phyloP scores from a whole-genome alignment of 1,139 yeast genomes.

The Scheffersomyces insectosa region DNA sequence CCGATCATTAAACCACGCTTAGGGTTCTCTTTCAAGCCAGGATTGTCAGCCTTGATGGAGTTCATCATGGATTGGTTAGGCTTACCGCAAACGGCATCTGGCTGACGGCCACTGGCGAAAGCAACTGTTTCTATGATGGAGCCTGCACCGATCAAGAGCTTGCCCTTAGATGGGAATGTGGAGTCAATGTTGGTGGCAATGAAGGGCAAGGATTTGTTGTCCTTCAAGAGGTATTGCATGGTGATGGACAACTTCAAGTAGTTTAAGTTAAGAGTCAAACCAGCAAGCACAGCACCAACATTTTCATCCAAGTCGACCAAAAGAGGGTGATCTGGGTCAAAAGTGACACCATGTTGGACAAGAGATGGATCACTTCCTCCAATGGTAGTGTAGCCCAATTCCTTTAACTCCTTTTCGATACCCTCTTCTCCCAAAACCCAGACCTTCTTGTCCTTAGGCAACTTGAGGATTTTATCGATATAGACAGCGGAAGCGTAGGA shows the following conservation, averaged over 20 bases:
- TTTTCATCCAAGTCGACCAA: constrained; percentile 56
- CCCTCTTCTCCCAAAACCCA: constrained; percentile 52
- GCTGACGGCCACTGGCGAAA: constrained; percentile 70
- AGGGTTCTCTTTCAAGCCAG: constrained; percentile 50
- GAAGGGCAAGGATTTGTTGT: constrained; percentile 67
- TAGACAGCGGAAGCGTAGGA: constrained; percentile 91
- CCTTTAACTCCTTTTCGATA: constrained; percentile 43
- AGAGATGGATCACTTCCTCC: constrained; percentile 44
- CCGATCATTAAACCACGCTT: constrained; percentile 86
- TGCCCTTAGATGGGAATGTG: constrained; percentile 88
- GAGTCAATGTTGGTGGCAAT: constrained; percentile 96
- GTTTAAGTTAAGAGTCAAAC: constrained; percentile 73
- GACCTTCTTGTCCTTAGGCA: constrained; percentile 62
- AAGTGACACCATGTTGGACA: constrained; percentile 29
- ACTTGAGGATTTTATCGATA: constrained; percentile 69
- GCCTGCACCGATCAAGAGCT: constrained; percentile 92
- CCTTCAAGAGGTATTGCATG: constrained; percentile 67
- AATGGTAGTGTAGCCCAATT: constrained; percentile 41
- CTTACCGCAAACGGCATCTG: constrained; percentile 78
- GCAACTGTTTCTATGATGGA: constrained; percentile 82
- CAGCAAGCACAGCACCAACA: constrained; percentile 90
- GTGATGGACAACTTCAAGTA: constrained; percentile 82
- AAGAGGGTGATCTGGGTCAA: constrained; percentile 34
- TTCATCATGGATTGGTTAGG: constrained; percentile 91
- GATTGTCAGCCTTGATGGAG: constrained; percentile 72